Evolutionary conservation across 345 rosid species (phyloP).

Genomic region (Moricandia moricandioides): DNA sequence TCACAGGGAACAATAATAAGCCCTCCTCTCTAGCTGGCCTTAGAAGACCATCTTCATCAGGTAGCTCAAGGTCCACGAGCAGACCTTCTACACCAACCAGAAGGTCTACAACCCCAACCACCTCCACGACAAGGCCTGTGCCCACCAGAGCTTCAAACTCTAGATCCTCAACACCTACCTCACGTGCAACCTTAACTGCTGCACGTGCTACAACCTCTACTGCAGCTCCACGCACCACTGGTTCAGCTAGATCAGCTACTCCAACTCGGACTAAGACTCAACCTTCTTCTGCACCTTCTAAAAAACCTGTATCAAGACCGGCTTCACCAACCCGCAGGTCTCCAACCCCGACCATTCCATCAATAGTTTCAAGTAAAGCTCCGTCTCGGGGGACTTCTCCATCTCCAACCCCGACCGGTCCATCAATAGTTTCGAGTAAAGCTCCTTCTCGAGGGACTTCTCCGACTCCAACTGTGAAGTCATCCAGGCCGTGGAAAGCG

Average conservation of each 20-base stretch:
- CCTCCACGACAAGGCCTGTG: conserved; percentile 36
- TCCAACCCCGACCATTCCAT: conserved; percentile 37
- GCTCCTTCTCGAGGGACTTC: conserved; percentile 58
- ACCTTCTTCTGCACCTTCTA: conserved; percentile 31
- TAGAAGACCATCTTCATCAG: conserved; percentile 67
- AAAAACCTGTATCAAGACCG: conserved; percentile 28
- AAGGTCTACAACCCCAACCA: conserved; percentile 41
- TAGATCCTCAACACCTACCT: conserved; percentile 79
- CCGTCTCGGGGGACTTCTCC: conserved; percentile 68
- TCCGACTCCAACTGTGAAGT: conserved; percentile 62
- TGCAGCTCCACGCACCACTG: conserved; percentile 13
- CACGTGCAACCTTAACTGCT: conserved; percentile 50
- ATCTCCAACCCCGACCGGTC: conserved; percentile 51
- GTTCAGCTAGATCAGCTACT: conserved; percentile 38
- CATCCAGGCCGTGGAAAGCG: conserved; percentile 51
- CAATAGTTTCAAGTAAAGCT: conserved; percentile 34
- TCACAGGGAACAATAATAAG: conserved; percentile 30
- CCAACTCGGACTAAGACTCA: conserved; percentile 31
- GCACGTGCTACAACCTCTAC: conserved; percentile 34
- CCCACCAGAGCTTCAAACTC: conserved; percentile 46
- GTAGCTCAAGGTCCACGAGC: conserved; percentile 41
- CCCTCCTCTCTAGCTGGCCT: conserved; percentile 37
- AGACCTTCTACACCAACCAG: conserved; percentile 65
- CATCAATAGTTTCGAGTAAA: conserved; percentile 35
- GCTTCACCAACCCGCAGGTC: conserved; percentile 37